Percentiles rank a stretch among this genome's conserved stretches.
Conservation (phyloP, 2,329 filamentous ascomycete genomes). For the Bisporella sp. region DNA sequence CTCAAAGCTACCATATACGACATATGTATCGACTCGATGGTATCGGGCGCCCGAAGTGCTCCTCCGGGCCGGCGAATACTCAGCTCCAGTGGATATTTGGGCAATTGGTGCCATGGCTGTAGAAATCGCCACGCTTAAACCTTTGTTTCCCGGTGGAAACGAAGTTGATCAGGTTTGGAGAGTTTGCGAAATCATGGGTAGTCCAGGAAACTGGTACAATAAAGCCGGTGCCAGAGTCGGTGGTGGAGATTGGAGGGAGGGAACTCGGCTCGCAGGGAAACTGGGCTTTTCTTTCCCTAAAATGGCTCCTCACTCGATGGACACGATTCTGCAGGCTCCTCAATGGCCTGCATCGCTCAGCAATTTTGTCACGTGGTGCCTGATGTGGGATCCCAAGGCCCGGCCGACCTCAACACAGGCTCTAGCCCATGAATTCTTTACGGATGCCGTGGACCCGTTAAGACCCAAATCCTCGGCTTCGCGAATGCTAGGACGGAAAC, state of each 20-base stretch:
- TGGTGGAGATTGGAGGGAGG: constrained; percentile 96
- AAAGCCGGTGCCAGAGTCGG: constrained; percentile 81
- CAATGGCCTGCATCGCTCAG: constrained; percentile 87
- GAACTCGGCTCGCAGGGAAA: constrained; percentile 86
- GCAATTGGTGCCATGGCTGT: constrained; percentile 98
- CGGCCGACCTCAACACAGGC: constrained; percentile 90
- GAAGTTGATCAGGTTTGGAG: constrained; percentile 99
- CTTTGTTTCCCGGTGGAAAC: constrained; percentile 93
- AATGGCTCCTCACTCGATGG: constrained; percentile 97
- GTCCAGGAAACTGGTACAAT: constrained; percentile 96
- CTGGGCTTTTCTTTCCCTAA: constrained; percentile 98
- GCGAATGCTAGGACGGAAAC: constrained; percentile 79
- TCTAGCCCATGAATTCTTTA: constrained; percentile 91
- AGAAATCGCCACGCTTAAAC: constrained; percentile 93
- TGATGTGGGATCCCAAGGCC: constrained; percentile 96
- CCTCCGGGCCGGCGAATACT: constrained; percentile 90
- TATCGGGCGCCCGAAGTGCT: constrained; percentile 91
- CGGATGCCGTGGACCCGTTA: constrained; percentile 84
- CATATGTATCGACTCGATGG: constrained; percentile 97
- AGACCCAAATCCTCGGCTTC: constrained; percentile 87
- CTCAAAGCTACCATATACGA: constrained; percentile 93
- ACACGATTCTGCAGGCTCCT: constrained; percentile 82
- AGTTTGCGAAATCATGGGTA: constrained; percentile 98
- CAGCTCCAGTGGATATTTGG: constrained; percentile 97
- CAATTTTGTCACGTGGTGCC: constrained; percentile 94